Evolutionary conservation across 140 eudicot species (phyloP).

Genomic region (Flaveria floridana): DNA sequence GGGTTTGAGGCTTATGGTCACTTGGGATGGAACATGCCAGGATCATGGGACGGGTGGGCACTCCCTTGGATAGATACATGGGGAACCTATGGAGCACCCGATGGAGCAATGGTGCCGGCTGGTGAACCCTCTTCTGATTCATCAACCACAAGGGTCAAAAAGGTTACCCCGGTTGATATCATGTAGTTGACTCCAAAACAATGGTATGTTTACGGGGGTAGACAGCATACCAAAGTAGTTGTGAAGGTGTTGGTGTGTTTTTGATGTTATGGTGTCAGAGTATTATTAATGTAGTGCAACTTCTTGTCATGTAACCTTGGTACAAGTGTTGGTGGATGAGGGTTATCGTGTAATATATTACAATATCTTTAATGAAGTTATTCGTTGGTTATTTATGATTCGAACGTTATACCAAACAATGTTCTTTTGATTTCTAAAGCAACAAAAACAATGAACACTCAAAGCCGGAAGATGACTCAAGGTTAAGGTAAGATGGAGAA

Average conservation of each 20-base stretch:
- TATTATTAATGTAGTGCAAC: background rate
- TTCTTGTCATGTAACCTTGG: background rate
- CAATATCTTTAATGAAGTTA: too few relatives aligned
- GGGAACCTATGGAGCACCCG: constrained; percentile 41
- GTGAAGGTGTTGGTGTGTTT: background rate
- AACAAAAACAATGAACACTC: too few relatives aligned
- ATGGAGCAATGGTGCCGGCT: constrained; percentile 33
- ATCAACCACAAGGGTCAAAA: constrained; percentile 35
- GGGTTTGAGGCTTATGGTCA: constrained; percentile 28
- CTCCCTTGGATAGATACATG: constrained; percentile 41
- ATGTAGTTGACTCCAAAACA: constrained; percentile 19
- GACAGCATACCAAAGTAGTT: background rate
- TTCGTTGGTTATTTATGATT: too few relatives aligned
- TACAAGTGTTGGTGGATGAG: background rate
- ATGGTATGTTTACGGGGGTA: background rate
- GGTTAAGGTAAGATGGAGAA: too few relatives aligned
- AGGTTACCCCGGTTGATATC: constrained; percentile 38
- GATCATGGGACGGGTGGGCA: constrained; percentile 48
- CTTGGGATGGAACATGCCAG: constrained; percentile 41
- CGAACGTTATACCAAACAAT: too few relatives aligned
- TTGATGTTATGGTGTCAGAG: background rate
- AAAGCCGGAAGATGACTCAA: too few relatives aligned
- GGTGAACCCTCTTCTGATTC: constrained; percentile 29
- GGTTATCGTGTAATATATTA: too few relatives aligned
- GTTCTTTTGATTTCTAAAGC: too few relatives aligned